phyloP scores from a whole-genome alignment of 2,329 filamentous ascomycete genomes.

The Exophiala mesophila region DNA sequence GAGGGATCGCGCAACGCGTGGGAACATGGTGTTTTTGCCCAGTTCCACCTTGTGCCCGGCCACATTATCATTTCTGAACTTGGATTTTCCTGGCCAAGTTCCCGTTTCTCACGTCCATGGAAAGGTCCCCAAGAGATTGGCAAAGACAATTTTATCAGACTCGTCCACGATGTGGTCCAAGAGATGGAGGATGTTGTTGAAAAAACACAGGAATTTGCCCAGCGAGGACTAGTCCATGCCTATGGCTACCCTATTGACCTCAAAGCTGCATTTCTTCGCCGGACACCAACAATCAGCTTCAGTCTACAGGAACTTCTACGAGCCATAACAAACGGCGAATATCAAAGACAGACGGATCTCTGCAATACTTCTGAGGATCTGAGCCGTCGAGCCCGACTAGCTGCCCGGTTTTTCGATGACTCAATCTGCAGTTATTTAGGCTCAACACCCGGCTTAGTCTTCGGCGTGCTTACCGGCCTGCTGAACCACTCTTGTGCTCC shows the following conservation, averaged over 20 bases:
- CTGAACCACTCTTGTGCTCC: constrained; percentile 12
- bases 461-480: constrained; percentile 7
- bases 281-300: neutral
- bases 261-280: neutral
- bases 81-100: neutral
- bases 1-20: neutral
- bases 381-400: neutral
- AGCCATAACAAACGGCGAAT: neutral
- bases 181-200: neutral
- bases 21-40: constrained; percentile 5
- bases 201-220: neutral
- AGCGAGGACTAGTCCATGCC: neutral
- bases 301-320: neutral
- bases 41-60: neutral
- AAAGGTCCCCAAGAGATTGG: neutral
- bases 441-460: neutral
- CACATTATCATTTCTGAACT: constrained; percentile 4
- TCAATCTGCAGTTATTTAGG: neutral
- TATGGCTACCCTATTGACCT: constrained; percentile 2
- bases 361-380: neutral
- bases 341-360: neutral
- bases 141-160: neutral
- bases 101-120: neutral
- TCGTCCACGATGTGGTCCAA: neutral
- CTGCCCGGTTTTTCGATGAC: constrained; percentile 1